Percentiles rank a stretch among this genome's conserved stretches.
Evolutionary conservation across 1,284 basidiomycete genomes (phyloP).

Genomic region (Ganoderma leucocontextum): DNA sequence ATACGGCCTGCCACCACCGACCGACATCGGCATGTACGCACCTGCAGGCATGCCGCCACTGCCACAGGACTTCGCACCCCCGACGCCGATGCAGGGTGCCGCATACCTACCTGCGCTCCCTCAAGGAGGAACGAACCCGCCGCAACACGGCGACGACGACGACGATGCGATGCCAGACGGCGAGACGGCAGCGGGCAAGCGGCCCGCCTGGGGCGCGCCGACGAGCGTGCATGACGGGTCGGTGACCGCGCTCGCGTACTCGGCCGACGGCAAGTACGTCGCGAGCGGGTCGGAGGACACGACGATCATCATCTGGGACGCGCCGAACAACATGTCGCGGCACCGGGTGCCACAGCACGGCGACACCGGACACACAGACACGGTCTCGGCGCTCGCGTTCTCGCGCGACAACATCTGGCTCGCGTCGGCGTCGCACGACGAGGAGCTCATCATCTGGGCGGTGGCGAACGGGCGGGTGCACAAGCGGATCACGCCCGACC

Average conservation of each 20-base stretch:
- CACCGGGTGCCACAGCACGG: conserved; percentile 9
- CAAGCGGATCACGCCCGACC: conserved; percentile 12
- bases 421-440: conserved; percentile 30
- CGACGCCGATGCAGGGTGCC: not conserved
- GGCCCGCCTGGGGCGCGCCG: not conserved
- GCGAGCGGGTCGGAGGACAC: conserved; percentile 37
- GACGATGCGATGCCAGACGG: conserved; percentile 6
- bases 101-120: not conserved
- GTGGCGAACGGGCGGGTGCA: conserved; percentile 6
- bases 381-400: conserved; percentile 34
- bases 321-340: conserved; percentile 8
- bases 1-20: not conserved
- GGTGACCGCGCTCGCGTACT: conserved; percentile 32
- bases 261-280: conserved; percentile 31
- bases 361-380: conserved; percentile 20
- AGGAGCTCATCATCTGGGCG: conserved; percentile 21
- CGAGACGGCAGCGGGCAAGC: not conserved
- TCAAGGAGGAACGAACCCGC: not conserved
- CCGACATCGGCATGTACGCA: not conserved
- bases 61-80: not conserved
- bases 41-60: not conserved
- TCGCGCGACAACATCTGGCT: conserved; percentile 32
- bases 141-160: not conserved
- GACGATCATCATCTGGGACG: conserved; percentile 37
- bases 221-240: conserved; percentile 15